phyloP scores from a whole-genome alignment of 2,329 filamentous ascomycete species.

The Drechslerella dactyloides region DNA sequence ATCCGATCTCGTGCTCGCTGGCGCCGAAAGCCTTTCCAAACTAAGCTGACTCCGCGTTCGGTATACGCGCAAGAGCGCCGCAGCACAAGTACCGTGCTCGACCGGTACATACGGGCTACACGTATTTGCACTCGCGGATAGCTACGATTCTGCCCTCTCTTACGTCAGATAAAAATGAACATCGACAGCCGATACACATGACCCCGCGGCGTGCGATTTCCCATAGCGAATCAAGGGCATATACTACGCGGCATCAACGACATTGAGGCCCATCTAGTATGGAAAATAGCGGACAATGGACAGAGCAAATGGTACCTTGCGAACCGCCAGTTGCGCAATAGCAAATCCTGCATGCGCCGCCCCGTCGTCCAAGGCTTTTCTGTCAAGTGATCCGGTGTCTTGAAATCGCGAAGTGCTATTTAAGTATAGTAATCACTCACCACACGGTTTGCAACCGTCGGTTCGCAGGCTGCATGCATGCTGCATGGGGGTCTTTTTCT shows the following conservation, averaged over 20 bases:
- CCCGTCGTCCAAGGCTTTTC: constrained; percentile 5
- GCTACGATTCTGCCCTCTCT: constrained; percentile 5
- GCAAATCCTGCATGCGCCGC: background rate
- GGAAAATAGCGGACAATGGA: too few relatives aligned
- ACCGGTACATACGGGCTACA: background rate
- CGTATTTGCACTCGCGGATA: background rate
- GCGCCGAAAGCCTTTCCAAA: constrained; percentile 31
- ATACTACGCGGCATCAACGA: background rate
- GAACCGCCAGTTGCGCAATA: background rate
- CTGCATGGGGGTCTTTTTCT: too few relatives aligned
- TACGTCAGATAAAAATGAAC: constrained; percentile 43
- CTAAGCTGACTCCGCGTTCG: constrained; percentile 43
- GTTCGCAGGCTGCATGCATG: background rate
- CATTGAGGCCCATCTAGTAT: background rate
- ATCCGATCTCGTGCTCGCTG: constrained; percentile 31
- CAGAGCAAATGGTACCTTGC: background rate
- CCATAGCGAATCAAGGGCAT: constrained; percentile 18
- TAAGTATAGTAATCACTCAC: constrained; percentile 1
- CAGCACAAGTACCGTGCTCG: background rate
- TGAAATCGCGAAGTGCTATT: constrained; percentile 23
- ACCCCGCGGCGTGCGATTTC: background rate
- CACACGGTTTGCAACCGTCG: background rate
- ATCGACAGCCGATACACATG: background rate
- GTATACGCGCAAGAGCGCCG: constrained; percentile 33
- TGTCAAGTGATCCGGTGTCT: constrained; percentile 39